phyloP scores from a whole-genome alignment of 441 rosid species.

The Populus hybrid region DNA sequence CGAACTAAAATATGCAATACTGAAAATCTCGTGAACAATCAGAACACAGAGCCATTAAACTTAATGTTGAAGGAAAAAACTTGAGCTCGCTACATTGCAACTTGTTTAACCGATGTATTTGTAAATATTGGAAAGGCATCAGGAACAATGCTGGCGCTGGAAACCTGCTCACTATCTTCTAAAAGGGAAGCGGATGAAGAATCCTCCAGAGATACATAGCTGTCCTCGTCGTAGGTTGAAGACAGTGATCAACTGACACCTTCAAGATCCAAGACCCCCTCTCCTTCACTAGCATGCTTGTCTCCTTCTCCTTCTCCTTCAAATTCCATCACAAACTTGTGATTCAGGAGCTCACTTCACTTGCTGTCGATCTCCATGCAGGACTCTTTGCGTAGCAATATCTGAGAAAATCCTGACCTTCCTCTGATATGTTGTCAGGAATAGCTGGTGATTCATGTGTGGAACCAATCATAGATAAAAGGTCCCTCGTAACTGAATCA shows the following conservation, averaged over 20 bases:
- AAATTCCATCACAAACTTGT: background rate
- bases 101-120: background rate
- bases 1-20: background rate
- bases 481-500: background rate
- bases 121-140: background rate
- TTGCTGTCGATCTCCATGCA: background rate
- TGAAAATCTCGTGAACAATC: background rate
- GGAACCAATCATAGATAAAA: background rate
- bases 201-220: background rate
- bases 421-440: background rate
- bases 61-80: background rate
- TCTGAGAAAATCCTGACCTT: background rate
- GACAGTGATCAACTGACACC: background rate
- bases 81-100: background rate
- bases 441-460: background rate
- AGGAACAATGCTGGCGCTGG: background rate
- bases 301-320: background rate
- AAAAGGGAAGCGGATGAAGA: background rate
- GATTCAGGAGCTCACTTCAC: background rate
- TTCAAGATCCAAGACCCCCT: background rate
- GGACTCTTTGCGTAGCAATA: background rate
- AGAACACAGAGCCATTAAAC: background rate
- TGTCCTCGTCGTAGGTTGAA: background rate
- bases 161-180: background rate
- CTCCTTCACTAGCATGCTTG: background rate